Evolutionary conservation across 2,329 filamentous ascomycete genomes (phyloP), one percentile per base, ranked within the genome.

Genomic region (Dactylonectria estremocensis): DNA sequence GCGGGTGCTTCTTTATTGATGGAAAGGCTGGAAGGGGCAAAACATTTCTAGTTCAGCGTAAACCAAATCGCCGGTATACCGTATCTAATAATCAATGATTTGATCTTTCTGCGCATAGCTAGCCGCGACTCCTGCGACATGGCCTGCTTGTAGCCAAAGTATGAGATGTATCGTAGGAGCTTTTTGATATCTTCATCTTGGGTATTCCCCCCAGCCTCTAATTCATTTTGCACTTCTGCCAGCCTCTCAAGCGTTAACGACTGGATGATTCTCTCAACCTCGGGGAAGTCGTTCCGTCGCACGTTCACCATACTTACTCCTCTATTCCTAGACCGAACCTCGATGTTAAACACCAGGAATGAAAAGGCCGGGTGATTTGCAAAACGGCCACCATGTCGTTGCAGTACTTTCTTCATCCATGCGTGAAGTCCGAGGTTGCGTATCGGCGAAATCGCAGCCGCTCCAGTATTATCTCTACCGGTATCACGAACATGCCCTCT

Each of bases 31-130:
- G 24, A 28, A 28, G 24, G 24, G 24, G 24, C 24, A 28, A 28
- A 28, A 28, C 24, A 28, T 28, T 28, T 28, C 24, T 28, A 2
- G 24, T 66, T 69, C 16, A 69, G 10, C 11, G 60, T 69, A 28
- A 64, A 61, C 56, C 64, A 67, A 46, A 69, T 67, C 6, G 59
- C 64, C n/a, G 55, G 64, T 4, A 59, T 48, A n/a, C 52, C 37
- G 9, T 64, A 54, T 11, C 60, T 28, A 7, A 69, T 58, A 18
- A 69, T 67, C 2, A 66, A 45, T 2, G 55, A 5, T 35, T 61
- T 59, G 8, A 69, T 64, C 64, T 69, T 67, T 14, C 45, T 40
- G 2, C 40, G 46, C 37, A 67, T 63, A 2, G 28, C 35, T 11
- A 67, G 54, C 22, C 48, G 54, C 14, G 46, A 46, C 40, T 67